Base-by-base conservation (phyloP, 805 yeast species). In the Wickerhamomyces xylosicus region DNA sequence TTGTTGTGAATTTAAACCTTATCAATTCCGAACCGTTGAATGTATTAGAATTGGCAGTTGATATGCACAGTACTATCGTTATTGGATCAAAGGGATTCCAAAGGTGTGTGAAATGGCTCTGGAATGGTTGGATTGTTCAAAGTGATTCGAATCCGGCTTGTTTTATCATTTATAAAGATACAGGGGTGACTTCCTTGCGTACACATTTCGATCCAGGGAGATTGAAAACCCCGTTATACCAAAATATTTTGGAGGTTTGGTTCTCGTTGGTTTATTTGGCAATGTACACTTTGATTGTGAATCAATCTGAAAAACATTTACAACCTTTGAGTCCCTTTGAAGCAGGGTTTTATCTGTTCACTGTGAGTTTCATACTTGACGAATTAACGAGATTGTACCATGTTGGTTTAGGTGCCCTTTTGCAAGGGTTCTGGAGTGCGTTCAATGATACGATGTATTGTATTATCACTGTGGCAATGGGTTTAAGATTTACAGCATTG, bases 101-200 rank as follows among this genome's bases (percentile, higher is more conserved):
- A 58, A 64, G 95, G 39, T 85, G 95, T 61, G 71, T 85, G 51
- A 77, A 79, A 47, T 86, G 95, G 95, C 59, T 86, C 36, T 86
- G 96, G 96, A 66, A 89, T 41, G 96, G 96, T 21, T 85, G 95
- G 95, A 83, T 86, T 45, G 69, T 83, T 37, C 95, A 85, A 59
- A 72, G 81, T 18, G 73, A 77, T 11, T 58, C 56, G 13, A 85
- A 85, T 53, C 85, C 92, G 5, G 69, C 72, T 19, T 75, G 77
- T 14, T 86, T 81, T 49, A 78, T 74, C 19, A 52, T 79, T 40
- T 85, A 80, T 56, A 71, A 68, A 44, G 77, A 76, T 1, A 71
- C 78, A 13, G 66, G 76, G 1, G 74, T 77, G 19, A 62, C 76
- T 4, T 62, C 67, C 13, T 63, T 83, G 42, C 46, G 59, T 38